Percentiles rank a stretch among this genome's conserved stretches.
These are phyloP conservation scores for Knoxia roxburghii DNA, from an alignment of 257 asterid species.

Conservation along the genomic window DNA sequence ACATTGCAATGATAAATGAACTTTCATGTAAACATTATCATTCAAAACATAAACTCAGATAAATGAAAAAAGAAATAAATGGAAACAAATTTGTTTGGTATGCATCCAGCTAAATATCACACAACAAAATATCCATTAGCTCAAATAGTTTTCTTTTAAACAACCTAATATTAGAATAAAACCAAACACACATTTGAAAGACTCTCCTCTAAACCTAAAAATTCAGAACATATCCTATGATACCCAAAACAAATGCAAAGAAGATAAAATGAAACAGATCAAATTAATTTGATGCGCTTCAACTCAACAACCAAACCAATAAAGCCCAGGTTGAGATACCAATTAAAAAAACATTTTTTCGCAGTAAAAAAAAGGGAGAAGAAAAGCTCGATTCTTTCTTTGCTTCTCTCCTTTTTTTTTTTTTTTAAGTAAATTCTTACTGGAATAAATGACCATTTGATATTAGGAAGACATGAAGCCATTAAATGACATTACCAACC, in stretches of 20 bases:
- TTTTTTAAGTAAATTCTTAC: background rate
- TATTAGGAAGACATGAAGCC: slow-evolving; percentile 57
- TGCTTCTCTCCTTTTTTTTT: background rate
- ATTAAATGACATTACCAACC: too few species aligned
- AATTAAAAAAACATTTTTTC: too few species aligned
- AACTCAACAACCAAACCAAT: background rate
- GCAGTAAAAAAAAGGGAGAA: too few species aligned
- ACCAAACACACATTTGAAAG: background rate
- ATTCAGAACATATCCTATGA: background rate
- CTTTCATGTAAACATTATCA: too few species aligned
- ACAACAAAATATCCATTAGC: background rate
- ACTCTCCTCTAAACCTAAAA: background rate
- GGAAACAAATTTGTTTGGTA: too few species aligned
- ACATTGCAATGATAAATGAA: too few species aligned
- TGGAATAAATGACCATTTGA: background rate
- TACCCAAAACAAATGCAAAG: background rate
- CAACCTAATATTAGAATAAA: background rate
- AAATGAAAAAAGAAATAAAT: too few species aligned
- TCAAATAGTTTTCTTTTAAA: background rate
- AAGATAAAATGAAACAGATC: background rate
- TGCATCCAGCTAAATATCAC: too few species aligned
- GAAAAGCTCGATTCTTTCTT: too few species aligned
- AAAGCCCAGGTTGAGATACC: too few species aligned
- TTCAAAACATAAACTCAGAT: too few species aligned
- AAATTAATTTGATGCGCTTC: background rate